These are phyloP conservation scores for Takakia lepidozioides DNA, from an alignment of 225 moss, liverwort and hornwort species.

Conservation along the genomic window DNA sequence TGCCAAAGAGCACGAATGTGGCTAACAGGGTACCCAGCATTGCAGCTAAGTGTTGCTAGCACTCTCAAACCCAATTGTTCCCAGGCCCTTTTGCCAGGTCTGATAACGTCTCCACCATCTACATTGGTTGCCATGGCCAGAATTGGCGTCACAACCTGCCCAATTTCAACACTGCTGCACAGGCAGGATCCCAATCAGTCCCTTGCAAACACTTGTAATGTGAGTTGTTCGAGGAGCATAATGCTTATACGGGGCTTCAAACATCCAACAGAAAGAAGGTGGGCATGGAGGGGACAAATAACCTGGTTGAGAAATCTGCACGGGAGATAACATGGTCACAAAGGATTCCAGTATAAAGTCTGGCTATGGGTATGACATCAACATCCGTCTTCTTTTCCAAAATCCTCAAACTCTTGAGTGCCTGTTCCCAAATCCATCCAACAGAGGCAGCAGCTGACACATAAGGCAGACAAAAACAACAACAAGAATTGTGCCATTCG, in stretches of 20 bases:
- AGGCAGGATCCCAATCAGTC: not conserved
- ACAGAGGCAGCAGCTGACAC: constrained; percentile 7
- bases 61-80: constrained; percentile 46
- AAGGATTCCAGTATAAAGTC: constrained; percentile 55
- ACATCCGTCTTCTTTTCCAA: constrained; percentile 49
- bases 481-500: not conserved
- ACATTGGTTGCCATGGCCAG: constrained; percentile 25
- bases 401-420: constrained; percentile 41
- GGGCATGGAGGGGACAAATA: constrained; percentile 1
- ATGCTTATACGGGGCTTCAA: not conserved
- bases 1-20: constrained; percentile 58
- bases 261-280: constrained; percentile 2
- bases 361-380: constrained; percentile 54
- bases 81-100: constrained; percentile 24
- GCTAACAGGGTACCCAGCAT: constrained; percentile 21
- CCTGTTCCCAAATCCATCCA: too few relatives aligned
- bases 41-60: constrained; percentile 44
- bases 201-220: not conserved
- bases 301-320: constrained; percentile 45
- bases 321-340: constrained; percentile 50
- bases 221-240: not conserved
- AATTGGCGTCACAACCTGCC: constrained; percentile 35
- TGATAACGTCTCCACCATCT: constrained; percentile 10
- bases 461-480: not conserved
- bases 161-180: constrained; percentile 35